Evolutionary conservation across 2,329 filamentous ascomycete species (phyloP).

Genomic region (Talaromyces sp.): DNA sequence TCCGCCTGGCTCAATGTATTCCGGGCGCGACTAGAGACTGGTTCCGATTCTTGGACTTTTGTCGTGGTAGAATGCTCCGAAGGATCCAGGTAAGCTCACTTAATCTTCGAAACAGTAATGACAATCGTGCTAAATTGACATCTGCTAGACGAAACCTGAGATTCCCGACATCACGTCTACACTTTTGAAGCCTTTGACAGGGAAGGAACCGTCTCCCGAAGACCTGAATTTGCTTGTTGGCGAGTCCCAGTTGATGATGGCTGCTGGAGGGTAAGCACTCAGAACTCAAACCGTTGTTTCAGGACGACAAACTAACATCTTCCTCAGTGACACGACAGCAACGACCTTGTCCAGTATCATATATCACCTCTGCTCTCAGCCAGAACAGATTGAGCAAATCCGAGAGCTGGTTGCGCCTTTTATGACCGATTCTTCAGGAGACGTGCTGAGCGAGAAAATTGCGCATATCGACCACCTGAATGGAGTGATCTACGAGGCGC

Average conservation of each 20-base stretch:
- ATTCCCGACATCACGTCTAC: slow-evolving; percentile 21
- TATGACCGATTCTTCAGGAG: slow-evolving; percentile 11
- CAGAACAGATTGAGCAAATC: slow-evolving; percentile 23
- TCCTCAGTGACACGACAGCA: slow-evolving; percentile 37
- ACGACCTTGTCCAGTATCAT: slow-evolving; percentile 37
- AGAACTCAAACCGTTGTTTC: slow-evolving; percentile 1
- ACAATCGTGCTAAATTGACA: not conserved
- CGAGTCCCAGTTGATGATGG: slow-evolving; percentile 24
- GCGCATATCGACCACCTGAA: slow-evolving; percentile 26
- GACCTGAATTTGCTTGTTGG: slow-evolving; percentile 22
- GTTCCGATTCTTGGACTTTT: slow-evolving; percentile 32
- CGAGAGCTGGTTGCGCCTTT: slow-evolving; percentile 27
- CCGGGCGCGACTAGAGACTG: slow-evolving; percentile 28
- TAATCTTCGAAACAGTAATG: not conserved
- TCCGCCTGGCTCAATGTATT: slow-evolving; percentile 25
- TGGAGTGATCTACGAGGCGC: slow-evolving; percentile 40
- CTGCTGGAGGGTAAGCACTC: slow-evolving; percentile 20
- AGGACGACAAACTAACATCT: slow-evolving; percentile 11
- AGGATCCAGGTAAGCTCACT: slow-evolving; percentile 21
- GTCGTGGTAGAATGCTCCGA: slow-evolving; percentile 24
- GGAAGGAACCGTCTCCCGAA: slow-evolving; percentile 12
- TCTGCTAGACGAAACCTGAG: slow-evolving; percentile 9
- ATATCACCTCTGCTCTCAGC: slow-evolving; percentile 31
- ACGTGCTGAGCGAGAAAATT: slow-evolving; percentile 11
- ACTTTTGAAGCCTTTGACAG: slow-evolving; percentile 19